Evolutionary conservation across 2,329 filamentous ascomycete species (phyloP).

Genomic region (Xylaria arbuscula): DNA sequence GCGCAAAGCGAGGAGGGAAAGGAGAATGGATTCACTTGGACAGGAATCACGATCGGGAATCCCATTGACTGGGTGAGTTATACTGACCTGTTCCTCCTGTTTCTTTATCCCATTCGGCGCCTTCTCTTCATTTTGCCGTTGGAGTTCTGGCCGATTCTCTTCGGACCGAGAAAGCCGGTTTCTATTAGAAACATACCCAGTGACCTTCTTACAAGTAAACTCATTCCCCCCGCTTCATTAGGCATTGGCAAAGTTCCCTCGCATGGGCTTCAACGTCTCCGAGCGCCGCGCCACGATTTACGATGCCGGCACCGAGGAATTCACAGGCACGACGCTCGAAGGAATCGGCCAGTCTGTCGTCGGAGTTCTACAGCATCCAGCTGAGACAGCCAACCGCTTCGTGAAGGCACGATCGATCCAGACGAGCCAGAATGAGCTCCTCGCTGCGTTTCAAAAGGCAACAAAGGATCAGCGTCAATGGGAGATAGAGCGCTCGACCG

Average conservation of each 20-base stretch:
- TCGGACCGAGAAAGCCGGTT: neutral
- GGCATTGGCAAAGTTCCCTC: conserved; percentile 41
- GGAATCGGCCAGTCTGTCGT: conserved; percentile 47
- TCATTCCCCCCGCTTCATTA: neutral
- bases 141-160: neutral
- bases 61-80: conserved; percentile 50
- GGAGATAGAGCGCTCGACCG: conserved; percentile 38
- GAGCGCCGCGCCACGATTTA: conserved; percentile 44
- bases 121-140: neutral
- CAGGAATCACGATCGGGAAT: conserved; percentile 48
- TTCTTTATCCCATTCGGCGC: neutral
- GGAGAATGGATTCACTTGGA: conserved; percentile 46
- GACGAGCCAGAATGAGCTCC: conserved; percentile 42
- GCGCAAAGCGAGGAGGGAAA: conserved; percentile 34
- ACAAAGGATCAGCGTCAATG: conserved; percentile 37
- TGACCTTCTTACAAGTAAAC: conserved; percentile 7
- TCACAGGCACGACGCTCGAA: conserved; percentile 48
- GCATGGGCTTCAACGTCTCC: conserved; percentile 48
- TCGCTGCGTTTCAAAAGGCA: conserved; percentile 44
- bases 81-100: neutral
- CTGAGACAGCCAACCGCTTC: conserved; percentile 44
- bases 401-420: conserved; percentile 47
- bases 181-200: neutral
- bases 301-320: conserved; percentile 45
- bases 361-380: conserved; percentile 25